Conservation (phyloP, 352 stramenopile species). For the Globisporangium viniferum region DNA sequence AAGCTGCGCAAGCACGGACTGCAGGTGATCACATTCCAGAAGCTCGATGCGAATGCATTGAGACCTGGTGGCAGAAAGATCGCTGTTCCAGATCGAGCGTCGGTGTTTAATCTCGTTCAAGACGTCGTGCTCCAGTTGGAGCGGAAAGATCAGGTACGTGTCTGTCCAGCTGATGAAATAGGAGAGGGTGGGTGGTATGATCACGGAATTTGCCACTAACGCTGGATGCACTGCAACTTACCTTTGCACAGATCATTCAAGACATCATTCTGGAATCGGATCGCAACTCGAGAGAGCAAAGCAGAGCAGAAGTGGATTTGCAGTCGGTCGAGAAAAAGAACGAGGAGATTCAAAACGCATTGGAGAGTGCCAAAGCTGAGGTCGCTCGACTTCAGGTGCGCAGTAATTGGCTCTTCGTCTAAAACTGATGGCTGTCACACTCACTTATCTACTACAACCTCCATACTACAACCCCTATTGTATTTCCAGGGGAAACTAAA, state of each 20-base stretch:
- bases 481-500: constrained; percentile 40
- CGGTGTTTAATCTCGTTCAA: constrained; percentile 58
- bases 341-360: constrained; percentile 33
- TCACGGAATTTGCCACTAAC: neutral
- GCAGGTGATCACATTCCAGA: constrained; percentile 37
- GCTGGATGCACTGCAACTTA: neutral
- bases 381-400: constrained; percentile 55
- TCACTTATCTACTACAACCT: too few relatives aligned
- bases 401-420: neutral
- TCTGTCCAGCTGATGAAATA: neutral
- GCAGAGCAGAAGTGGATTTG: constrained; percentile 40
- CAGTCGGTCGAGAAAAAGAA: constrained; percentile 49
- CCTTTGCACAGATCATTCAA: constrained; percentile 59
- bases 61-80: constrained; percentile 7
- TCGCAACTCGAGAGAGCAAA: constrained; percentile 49
- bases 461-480: neutral
- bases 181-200: neutral
- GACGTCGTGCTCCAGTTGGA: constrained; percentile 59
- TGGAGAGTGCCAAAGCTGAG: constrained; percentile 52
- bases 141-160: constrained; percentile 60
- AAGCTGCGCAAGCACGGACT: constrained; percentile 59
- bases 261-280: constrained; percentile 72
- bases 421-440: neutral
- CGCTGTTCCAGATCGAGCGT: constrained; percentile 37
- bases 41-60: constrained; percentile 8